A percentile compares a stretch with the other conserved stretches of the same genome.
Conservation (phyloP, 495 filamentous ascomycete genomes). For the Penicillium paxilli region DNA sequence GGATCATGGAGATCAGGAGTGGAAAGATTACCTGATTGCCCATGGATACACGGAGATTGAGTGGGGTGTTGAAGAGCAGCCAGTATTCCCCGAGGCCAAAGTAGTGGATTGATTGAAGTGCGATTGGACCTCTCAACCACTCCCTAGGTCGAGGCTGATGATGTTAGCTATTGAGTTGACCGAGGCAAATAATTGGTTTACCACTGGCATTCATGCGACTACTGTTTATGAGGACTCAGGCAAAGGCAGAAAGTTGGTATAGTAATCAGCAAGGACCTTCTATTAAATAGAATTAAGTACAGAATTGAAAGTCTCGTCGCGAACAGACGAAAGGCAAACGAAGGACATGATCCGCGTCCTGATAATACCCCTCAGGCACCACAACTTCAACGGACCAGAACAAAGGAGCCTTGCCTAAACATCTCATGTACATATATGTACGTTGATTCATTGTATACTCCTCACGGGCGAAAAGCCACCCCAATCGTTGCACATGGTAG, state of each 20-base stretch:
- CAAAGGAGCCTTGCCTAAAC: conserved; percentile 8
- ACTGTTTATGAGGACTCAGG: no score
- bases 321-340: conserved; percentile 21
- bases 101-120: background rate
- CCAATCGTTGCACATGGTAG: conserved; percentile 2
- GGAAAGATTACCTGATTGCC: conserved; percentile 24
- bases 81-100: background rate
- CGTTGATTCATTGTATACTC: background rate
- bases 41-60: conserved; percentile 26
- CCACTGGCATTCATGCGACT: no score
- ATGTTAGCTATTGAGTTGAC: no score
- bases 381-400: conserved; percentile 1
- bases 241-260: no score
- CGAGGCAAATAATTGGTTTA: no score
- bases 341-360: conserved; percentile 7
- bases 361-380: background rate
- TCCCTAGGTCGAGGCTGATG: no score
- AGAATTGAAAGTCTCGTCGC: conserved; percentile 8
- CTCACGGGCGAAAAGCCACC: background rate
- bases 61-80: conserved; percentile 18
- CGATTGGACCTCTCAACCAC: no score
- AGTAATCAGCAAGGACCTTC: conserved; percentile 9
- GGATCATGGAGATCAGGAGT: conserved; percentile 27
- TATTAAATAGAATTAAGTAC: conserved; percentile 18
- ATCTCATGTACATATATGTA: conserved; percentile 18